Conservation (phyloP, 148 eudicot genomes). For the Bassia scoparia region DNA sequence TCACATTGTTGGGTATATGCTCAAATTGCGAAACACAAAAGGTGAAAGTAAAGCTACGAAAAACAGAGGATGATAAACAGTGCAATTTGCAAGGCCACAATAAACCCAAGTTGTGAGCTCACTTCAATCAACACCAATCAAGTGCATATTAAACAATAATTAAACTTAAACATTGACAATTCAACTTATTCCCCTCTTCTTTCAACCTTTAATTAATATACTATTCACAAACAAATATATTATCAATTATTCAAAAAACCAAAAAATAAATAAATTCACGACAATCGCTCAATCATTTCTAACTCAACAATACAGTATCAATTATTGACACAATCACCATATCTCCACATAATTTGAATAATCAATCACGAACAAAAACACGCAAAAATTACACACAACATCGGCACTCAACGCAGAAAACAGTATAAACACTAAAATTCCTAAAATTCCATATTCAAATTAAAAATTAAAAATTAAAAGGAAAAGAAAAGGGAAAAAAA, state of each 20-base stretch:
- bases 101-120: not conserved
- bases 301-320: not conserved
- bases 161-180: not conserved
- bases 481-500: constrained; percentile 23
- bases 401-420: not conserved
- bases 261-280: too few species aligned
- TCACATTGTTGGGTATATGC: not conserved
- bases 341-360: too few species aligned
- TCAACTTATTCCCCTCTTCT: not conserved
- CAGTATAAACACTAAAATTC: not conserved
- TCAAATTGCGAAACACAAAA: not conserved
- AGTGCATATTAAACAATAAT: not conserved
- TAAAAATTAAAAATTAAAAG: not conserved
- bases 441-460: not conserved
- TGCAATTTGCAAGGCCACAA: not conserved
- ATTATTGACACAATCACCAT: not conserved
- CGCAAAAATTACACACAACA: too few species aligned
- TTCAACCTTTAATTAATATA: not conserved
- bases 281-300: too few species aligned
- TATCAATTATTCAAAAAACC: constrained; percentile 1
- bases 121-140: not conserved
- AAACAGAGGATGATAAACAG: not conserved
- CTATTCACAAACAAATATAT: not conserved
- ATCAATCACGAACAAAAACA: too few species aligned
- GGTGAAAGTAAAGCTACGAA: not conserved